phyloP scores from a whole-genome alignment of 371 early-diverging fungal genomes.

The Vairimorpha necatrix region DNA sequence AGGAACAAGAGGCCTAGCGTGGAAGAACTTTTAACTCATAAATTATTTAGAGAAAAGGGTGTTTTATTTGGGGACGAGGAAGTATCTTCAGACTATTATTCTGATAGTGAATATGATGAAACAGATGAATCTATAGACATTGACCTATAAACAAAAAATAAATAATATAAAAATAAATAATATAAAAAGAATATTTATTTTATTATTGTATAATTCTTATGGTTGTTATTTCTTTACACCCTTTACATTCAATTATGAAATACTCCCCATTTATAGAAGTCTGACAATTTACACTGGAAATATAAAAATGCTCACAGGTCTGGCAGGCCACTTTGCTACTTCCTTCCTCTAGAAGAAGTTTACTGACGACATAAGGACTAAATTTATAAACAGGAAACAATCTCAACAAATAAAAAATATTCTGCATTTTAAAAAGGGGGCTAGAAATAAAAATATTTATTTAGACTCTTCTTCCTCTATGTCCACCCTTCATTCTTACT shows the following conservation, averaged over 20 bases:
- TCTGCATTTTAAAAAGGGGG: neutral
- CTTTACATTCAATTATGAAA: slow-evolving; percentile 7
- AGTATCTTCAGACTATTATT: neutral
- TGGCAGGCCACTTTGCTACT: neutral
- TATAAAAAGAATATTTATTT: neutral
- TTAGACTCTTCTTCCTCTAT: slow-evolving; percentile 99
- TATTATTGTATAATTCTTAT: neutral
- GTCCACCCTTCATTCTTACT: slow-evolving; percentile 98
- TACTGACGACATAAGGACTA: neutral
- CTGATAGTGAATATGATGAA: neutral
- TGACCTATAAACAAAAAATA: neutral
- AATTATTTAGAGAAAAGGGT: slow-evolving; percentile 51
- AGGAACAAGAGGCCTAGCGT: slow-evolving; percentile 56
- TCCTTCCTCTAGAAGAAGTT: neutral
- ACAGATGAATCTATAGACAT: neutral
- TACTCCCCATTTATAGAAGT: neutral
- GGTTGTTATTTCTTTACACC: neutral
- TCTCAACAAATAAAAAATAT: neutral
- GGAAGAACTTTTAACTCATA: slow-evolving; percentile 58
- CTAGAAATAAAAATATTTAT: slow-evolving; percentile 27
- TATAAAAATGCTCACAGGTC: slow-evolving; percentile 16
- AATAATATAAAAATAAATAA: neutral
- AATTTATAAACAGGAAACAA: neutral
- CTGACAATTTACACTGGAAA: slow-evolving; percentile 31
- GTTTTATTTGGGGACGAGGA: neutral